Evolutionary conservation across 805 yeast genomes (phyloP), one percentile per base, ranked within the genome.

Genomic region (Hagleromyces aurorensis): DNA sequence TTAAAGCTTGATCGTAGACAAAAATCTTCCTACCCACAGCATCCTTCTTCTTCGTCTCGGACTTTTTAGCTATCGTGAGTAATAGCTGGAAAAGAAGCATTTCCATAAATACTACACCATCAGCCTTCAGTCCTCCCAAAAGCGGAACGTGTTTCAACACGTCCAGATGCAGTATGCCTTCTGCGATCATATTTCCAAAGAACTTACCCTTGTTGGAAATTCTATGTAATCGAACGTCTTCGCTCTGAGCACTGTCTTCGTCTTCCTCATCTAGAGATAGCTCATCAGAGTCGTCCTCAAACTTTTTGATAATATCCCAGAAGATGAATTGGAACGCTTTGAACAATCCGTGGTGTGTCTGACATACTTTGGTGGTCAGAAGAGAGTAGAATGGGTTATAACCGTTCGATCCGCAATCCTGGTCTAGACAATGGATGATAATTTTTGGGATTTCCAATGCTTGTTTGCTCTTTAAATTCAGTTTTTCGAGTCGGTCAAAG

Each of bases 311-410:
- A 24, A 75, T 67, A 54, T 91, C 95, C 97, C 97, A 91, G 22
- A 91, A 64, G 44, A 75, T 64, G 52, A 91, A 86, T 50, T 89
- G 96, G 45, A 91, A 79, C 0, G 94, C 74, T 55, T 87, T 86
- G 50, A 82, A 70, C 54, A 81, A 60, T 2, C 75, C 64, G 44
- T 85, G 94, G 13, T 72, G 71, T 17, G 50, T 37, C 17, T 76
- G 77, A 47, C 95, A 81, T 16, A 87, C 57, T 45, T 81, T 82
- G 15, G 67, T 67, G 0, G 94, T 93, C 19, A 91, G 69, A 14
- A 81, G 57, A 0, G 87, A 82, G 55, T 91, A 91, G 53, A 80
- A 91, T 3, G 96, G 96, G 50, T 91, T 91, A 62, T 80, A 87
- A 0, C 71, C 70, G 16, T 78, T 70, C 5, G 38, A 30, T 3